These are phyloP conservation scores for Dioscorea dumetorum DNA, from an alignment of 106 monocot genomes.

Conservation along the genomic window DNA sequence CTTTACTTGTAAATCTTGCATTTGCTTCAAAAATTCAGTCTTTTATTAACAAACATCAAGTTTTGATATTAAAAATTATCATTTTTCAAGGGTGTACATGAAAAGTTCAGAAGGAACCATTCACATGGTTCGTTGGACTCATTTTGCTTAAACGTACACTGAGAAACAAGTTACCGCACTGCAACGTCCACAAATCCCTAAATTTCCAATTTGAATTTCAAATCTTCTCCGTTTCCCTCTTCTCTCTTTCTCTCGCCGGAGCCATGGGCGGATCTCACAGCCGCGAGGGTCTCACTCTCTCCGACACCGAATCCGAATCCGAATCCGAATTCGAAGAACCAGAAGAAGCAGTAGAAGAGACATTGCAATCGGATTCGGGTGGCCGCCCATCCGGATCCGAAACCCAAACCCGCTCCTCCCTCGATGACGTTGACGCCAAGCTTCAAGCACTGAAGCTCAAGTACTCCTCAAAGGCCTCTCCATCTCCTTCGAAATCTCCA, in stretches of 20 bases:
- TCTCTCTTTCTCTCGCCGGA: constrained; percentile 1
- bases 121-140: no score
- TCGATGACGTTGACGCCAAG: constrained; percentile 58
- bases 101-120: no score
- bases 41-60: no score
- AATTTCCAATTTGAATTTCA: constrained; percentile 15
- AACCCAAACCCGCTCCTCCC: constrained; percentile 17
- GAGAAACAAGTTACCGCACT: neutral
- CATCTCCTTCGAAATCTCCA: constrained; percentile 10
- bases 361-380: neutral
- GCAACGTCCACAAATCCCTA: neutral
- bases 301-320: constrained; percentile 13
- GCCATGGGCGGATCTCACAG: constrained; percentile 85
- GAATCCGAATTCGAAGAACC: constrained; percentile 23
- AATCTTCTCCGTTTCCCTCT: neutral
- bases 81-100: no score
- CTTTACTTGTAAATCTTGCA: no score
- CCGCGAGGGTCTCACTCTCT: constrained; percentile 62
- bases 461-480: constrained; percentile 34
- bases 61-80: no score
- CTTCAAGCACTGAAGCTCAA: constrained; percentile 79
- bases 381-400: neutral
- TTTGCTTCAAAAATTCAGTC: no score
- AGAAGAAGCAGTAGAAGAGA: constrained; percentile 5
- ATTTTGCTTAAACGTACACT: no score